Percentiles rank a stretch among this genome's conserved stretches.
Conservation (phyloP, 2,329 filamentous ascomycete genomes). For the Nemania diffusa region DNA sequence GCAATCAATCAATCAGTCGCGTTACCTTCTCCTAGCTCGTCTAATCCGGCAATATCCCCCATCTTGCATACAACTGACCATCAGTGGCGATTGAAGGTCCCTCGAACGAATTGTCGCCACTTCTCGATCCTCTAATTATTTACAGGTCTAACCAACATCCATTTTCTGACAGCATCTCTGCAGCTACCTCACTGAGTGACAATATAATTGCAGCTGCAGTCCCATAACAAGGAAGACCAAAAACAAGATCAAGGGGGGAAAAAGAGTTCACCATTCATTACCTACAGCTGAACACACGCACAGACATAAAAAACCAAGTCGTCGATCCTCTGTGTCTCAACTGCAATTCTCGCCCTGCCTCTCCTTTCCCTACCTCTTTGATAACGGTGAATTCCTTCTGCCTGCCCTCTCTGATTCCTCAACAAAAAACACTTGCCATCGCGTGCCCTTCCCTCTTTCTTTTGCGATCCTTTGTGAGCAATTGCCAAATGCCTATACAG, state of each 20-base stretch:
- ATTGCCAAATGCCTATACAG: not conserved
- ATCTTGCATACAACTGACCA: conserved; percentile 8
- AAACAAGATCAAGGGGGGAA: conserved; percentile 13
- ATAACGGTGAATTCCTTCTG: conserved; percentile 29
- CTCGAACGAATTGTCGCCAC: conserved; percentile 1
- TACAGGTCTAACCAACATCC: not conserved
- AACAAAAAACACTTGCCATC: conserved; percentile 14
- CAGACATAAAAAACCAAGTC: conserved; percentile 1
- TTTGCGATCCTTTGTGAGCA: conserved; percentile 15
- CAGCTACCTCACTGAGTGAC: conserved; percentile 35
- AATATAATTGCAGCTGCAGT: conserved; percentile 31
- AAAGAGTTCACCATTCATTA: conserved; percentile 2
- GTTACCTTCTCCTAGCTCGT: too few species aligned
- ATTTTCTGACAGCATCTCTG: conserved; percentile 3
- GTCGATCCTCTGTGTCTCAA: conserved; percentile 4
- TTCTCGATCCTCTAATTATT: not conserved
- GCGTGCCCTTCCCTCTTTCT: not conserved
- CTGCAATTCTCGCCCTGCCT: conserved; percentile 8
- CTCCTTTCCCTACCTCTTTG: conserved; percentile 19
- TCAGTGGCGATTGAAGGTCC: not conserved
- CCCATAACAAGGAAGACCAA: not conserved
- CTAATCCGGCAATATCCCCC: not conserved
- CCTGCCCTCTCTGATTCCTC: not conserved
- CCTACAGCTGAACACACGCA: not conserved
- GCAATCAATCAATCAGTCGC: not conserved